These are phyloP conservation scores for Globisporangium perplexum DNA, from an alignment of 352 stramenopile genomes.

Conservation along the genomic window DNA sequence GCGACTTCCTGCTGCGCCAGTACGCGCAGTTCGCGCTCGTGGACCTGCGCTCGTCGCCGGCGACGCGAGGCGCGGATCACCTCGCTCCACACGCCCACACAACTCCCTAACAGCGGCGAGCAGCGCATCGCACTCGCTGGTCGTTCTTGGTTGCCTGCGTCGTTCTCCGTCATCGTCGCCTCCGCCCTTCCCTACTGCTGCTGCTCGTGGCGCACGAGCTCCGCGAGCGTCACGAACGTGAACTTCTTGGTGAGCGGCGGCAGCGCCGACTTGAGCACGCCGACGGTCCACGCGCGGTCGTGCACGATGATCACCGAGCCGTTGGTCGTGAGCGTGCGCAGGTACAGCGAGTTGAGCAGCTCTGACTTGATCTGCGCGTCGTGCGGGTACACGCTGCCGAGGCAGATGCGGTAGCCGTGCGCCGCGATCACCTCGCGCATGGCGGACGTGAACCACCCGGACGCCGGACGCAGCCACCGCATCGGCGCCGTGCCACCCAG, in stretches of 20 bases:
- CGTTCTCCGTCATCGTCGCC: background rate
- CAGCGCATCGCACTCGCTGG: no score
- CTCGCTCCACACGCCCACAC: background rate
- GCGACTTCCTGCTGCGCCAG: constrained; percentile 39
- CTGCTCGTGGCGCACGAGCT: constrained; percentile 30
- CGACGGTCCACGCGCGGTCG: constrained; percentile 75
- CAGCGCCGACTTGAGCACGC: constrained; percentile 54
- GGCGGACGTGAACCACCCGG: constrained; percentile 77
- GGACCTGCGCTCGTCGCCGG: background rate
- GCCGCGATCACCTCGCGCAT: constrained; percentile 68
- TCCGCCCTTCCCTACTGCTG: constrained; percentile 3
- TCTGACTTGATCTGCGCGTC: constrained; percentile 80
- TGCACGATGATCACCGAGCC: constrained; percentile 84
- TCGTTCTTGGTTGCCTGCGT: background rate
- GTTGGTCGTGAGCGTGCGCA: constrained; percentile 45
- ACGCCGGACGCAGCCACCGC: constrained; percentile 81
- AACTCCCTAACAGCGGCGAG: background rate
- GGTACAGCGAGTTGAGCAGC: constrained; percentile 53
- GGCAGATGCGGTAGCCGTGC: constrained; percentile 81
- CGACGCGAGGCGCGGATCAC: background rate
- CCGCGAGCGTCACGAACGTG: constrained; percentile 62
- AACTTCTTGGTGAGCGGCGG: constrained; percentile 47
- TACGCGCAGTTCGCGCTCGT: constrained; percentile 34
- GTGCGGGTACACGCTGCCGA: constrained; percentile 84
- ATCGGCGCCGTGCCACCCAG: background rate